Evolutionary conservation across 306 rosid genomes (phyloP).

Genomic region (Coriaria nepalensis): DNA sequence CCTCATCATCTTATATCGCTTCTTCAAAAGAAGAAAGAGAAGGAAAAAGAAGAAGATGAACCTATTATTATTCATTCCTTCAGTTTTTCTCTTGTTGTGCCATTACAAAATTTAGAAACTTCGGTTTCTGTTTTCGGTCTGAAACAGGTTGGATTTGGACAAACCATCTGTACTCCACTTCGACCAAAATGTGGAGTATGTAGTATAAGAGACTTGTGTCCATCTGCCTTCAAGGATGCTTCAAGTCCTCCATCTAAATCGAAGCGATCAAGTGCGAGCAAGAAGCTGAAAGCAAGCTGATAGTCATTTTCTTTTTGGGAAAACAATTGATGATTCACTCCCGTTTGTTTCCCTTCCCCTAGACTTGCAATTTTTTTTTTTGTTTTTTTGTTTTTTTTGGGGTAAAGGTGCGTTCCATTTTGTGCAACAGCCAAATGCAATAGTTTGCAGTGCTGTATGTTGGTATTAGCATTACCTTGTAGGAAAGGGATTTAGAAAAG

Average conservation of each 20-base stretch:
- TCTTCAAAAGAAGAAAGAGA: no score
- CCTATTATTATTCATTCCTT: no score
- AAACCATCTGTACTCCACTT: slow-evolving; percentile 63
- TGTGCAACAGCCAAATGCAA: no score
- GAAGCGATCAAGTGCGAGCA: slow-evolving; percentile 24
- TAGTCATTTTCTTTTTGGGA: neutral
- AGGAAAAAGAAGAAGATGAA: no score
- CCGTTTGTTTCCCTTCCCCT: neutral
- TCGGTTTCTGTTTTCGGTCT: neutral
- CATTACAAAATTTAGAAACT: neutral
- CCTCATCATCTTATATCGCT: neutral
- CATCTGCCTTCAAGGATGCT: slow-evolving; percentile 59
- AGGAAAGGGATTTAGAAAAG: no score
- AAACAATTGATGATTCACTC: neutral
- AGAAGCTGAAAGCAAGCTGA: slow-evolving; percentile 14
- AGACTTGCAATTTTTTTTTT: no score
- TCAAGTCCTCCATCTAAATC: slow-evolving; percentile 34
- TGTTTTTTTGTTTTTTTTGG: no score
- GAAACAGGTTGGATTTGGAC: slow-evolving; percentile 79
- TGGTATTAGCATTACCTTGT: no score
- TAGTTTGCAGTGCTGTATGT: no score
- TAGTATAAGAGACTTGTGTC: slow-evolving; percentile 44
- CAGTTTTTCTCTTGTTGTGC: neutral
- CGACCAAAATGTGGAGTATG: slow-evolving; percentile 67
- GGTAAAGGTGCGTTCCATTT: no score